Base-by-base conservation (phyloP, 805 yeast genomes). In the Starmerella riodocensis region DNA sequence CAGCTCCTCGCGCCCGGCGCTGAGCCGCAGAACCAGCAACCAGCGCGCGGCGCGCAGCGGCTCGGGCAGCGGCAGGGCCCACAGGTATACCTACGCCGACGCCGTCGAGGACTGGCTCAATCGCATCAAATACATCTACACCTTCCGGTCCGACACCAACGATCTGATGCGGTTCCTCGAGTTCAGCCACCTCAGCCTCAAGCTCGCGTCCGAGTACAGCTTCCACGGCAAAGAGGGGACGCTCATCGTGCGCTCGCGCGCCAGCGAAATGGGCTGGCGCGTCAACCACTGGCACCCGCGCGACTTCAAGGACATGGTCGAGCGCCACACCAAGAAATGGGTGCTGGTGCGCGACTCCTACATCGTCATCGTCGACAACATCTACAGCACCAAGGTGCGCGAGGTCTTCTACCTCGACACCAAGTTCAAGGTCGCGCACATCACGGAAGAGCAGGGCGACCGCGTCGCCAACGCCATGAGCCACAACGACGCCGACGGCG, bases 251-350 rank as follows among this genome's bases (percentile, higher is more conserved):
- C 74, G 85, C 17, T 78, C 94, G 1, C 74, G 84, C 0, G 88
- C 97, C 0, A 74, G 74, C 46, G 69, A 85, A 0, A 93, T 84
- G 56, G 97, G 98, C 2, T 91, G 98, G 97, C 68, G 93, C 50
- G 95, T 88, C 5, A 81, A 91, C 3, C 96, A 88, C 55, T 73
- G 84, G 59, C 74, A 72, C 45, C 74, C 82, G 6, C 71, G 74
- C 45, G 96, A 83, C 52, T 63, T 84, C 51, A 71, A 73, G 49
- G 85, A 82, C 27, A 84, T 91, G 94, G 79, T 88, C 37, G 76
- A 73, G 47, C 74, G 99, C 59, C 88, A 93, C 49, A 77, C 93
- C 0, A 77, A 76, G 29, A 91, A 91, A 58, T 91, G 99, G 99
- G 75, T 84, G 46, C 62, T 91, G 41, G 73, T 91, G 2, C 70